These are phyloP conservation scores for Xylariales sp. DNA, from an alignment of 2,329 filamentous ascomycete species.

Conservation along the genomic window DNA sequence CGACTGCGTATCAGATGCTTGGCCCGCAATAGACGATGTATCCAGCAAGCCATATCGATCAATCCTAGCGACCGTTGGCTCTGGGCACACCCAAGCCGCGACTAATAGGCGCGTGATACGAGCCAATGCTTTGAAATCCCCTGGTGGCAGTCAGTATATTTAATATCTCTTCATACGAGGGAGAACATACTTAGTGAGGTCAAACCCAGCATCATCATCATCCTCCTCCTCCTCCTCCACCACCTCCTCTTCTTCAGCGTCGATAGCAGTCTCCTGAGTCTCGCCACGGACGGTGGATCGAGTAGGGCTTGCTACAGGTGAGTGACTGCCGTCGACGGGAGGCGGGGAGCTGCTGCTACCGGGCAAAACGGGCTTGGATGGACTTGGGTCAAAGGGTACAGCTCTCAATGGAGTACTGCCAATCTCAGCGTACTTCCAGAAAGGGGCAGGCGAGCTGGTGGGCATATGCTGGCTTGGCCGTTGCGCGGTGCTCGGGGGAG, in stretches of 20 bases:
- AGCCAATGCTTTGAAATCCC: constrained; percentile 62
- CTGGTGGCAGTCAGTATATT: constrained; percentile 26
- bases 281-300: constrained; percentile 26
- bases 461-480: constrained; percentile 82
- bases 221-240: constrained; percentile 45
- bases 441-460: constrained; percentile 78
- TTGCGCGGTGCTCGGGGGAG: constrained; percentile 75
- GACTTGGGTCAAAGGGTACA: constrained; percentile 52
- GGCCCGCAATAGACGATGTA: no score
- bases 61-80: constrained; percentile 11
- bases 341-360: constrained; percentile 58
- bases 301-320: constrained; percentile 49
- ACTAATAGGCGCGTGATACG: constrained; percentile 47
- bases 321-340: constrained; percentile 33
- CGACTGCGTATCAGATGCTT: no score
- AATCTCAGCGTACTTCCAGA: constrained; percentile 82
- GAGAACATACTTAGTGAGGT: constrained; percentile 51
- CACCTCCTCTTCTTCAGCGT: constrained; percentile 24
- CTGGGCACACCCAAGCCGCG: constrained; percentile 29
- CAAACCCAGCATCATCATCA: constrained; percentile 52
- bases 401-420: constrained; percentile 64
- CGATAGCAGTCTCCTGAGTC: constrained; percentile 20
- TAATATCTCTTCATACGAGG: neutral
- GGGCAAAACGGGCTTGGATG: constrained; percentile 44
- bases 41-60: no score